Evolutionary conservation across 495 filamentous ascomycete species (phyloP).

Genomic region (Podospora appendiculata): DNA sequence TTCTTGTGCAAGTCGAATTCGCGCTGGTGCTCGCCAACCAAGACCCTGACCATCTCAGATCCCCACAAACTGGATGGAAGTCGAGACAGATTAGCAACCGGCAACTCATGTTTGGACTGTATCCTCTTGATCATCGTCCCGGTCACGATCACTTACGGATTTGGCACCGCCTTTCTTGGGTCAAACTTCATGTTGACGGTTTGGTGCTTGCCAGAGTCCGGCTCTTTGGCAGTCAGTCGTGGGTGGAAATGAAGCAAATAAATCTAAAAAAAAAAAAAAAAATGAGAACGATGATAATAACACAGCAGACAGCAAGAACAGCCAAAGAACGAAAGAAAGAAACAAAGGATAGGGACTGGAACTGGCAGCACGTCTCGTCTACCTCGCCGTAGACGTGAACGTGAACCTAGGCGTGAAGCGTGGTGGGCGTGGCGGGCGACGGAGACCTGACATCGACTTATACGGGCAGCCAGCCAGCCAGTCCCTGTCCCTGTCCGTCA

Average conservation of each 20-base stretch:
- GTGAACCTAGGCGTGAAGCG: too few species aligned
- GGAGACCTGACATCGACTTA: too few species aligned
- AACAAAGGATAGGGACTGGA: too few species aligned
- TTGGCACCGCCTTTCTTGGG: slow-evolving; percentile 4
- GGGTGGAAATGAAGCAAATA: not conserved
- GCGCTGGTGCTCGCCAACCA: slow-evolving; percentile 33
- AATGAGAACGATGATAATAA: not conserved
- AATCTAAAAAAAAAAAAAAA: not conserved
- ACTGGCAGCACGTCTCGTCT: too few species aligned
- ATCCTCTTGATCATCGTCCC: not conserved
- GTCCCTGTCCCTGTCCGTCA: too few species aligned
- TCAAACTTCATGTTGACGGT: slow-evolving; percentile 10
- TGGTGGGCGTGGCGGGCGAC: too few species aligned
- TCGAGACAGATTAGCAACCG: not conserved
- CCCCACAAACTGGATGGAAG: slow-evolving; percentile 13
- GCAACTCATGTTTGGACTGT: not conserved
- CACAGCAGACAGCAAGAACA: too few species aligned
- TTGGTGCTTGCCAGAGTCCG: not conserved
- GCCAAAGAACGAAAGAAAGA: too few species aligned
- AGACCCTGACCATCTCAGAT: slow-evolving; percentile 27
- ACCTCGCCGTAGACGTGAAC: too few species aligned
- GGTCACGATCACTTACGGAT: slow-evolving; percentile 7
- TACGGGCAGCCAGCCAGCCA: too few species aligned
- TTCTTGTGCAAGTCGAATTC: slow-evolving; percentile 34
- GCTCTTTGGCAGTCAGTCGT: not conserved